phyloP scores from a whole-genome alignment of 164 flowering plant genomes.

The Nelumbo lutea region DNA sequence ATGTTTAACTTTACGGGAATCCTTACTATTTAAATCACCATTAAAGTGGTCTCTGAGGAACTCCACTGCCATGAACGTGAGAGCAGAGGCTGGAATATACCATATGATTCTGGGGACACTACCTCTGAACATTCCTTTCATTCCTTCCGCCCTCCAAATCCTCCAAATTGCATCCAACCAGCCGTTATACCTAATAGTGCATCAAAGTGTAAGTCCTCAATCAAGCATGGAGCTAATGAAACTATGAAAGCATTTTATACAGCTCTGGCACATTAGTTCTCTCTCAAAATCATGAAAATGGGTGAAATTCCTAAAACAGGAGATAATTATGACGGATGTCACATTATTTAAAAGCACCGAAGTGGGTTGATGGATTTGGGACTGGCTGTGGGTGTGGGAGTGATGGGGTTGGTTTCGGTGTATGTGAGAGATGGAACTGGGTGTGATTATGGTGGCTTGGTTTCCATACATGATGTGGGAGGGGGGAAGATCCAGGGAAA shows the following conservation, averaged over 20 bases:
- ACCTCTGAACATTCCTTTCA: conserved; percentile 72
- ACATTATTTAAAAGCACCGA: no score
- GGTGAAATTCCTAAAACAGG: no score
- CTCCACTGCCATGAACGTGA: conserved; percentile 94
- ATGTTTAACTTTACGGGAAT: conserved; percentile 34
- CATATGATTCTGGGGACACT: conserved; percentile 84
- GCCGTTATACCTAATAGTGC: conserved; percentile 60
- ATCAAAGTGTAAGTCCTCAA: neutral
- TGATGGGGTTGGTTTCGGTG: no score
- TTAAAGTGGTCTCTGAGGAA: conserved; percentile 77
- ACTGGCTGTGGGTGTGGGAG: no score
- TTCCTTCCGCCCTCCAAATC: conserved; percentile 70
- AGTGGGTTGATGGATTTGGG: no score
- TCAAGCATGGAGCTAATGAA: neutral
- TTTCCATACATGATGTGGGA: neutral
- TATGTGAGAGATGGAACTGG: no score
- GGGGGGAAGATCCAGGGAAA: neutral
- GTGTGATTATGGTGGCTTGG: no score
- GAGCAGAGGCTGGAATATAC: conserved; percentile 94
- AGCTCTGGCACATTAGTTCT: neutral
- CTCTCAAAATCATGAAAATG: neutral
- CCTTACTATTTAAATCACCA: conserved; percentile 14
- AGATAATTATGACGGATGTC: no score
- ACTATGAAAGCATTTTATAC: no score
- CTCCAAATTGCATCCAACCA: conserved; percentile 65